Percentiles rank a stretch among this genome's conserved stretches.
Evolutionary conservation across 2,329 filamentous ascomycete genomes (phyloP).

Genomic region (Colletotrichum sp.): DNA sequence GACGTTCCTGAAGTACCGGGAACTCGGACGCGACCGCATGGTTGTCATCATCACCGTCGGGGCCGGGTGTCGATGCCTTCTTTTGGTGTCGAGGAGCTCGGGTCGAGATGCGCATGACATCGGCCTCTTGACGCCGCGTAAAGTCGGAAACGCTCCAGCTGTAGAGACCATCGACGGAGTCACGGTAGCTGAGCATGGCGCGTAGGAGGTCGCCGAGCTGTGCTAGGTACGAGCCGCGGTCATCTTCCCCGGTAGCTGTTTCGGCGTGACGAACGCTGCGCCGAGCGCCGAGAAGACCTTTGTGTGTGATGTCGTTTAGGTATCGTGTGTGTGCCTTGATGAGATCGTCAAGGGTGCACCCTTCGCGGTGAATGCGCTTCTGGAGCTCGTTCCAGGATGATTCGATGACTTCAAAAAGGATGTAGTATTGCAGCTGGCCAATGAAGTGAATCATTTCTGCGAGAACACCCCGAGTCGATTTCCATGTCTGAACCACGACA

Average conservation of each 20-base stretch:
- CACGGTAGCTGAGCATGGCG: slow-evolving; percentile 91
- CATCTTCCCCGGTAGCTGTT: slow-evolving; percentile 61
- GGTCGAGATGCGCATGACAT: slow-evolving; percentile 71
- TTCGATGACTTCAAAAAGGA: slow-evolving; percentile 98
- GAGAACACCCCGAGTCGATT: slow-evolving; percentile 83
- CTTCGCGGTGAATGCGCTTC: slow-evolving; percentile 79
- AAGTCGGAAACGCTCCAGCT: slow-evolving; percentile 95
- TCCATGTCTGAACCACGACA: slow-evolving; percentile 82
- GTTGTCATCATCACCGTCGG: slow-evolving; percentile 26
- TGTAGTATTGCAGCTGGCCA: slow-evolving; percentile 97
- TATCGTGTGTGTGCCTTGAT: slow-evolving; percentile 92
- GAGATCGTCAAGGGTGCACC: slow-evolving; percentile 91
- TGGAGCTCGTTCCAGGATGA: slow-evolving; percentile 93
- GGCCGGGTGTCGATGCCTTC: slow-evolving; percentile 11
- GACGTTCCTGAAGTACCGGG: slow-evolving; percentile 74
- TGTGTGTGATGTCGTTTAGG: slow-evolving; percentile 92
- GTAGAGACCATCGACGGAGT: slow-evolving; percentile 92
- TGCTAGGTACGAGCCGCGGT: slow-evolving; percentile 79
- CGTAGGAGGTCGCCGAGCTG: slow-evolving; percentile 93
- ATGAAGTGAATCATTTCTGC: slow-evolving; percentile 99
- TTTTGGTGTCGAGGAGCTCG: slow-evolving; percentile 34
- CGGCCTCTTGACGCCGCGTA: slow-evolving; percentile 85
- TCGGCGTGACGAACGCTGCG: slow-evolving; percentile 46
- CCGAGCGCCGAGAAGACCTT: slow-evolving; percentile 85
- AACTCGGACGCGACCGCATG: slow-evolving; percentile 65